Evolutionary conservation across 2,329 filamentous ascomycete species (phyloP), one percentile per base, ranked within the genome.

Genomic region (Fonsecaea pedrosoi): DNA sequence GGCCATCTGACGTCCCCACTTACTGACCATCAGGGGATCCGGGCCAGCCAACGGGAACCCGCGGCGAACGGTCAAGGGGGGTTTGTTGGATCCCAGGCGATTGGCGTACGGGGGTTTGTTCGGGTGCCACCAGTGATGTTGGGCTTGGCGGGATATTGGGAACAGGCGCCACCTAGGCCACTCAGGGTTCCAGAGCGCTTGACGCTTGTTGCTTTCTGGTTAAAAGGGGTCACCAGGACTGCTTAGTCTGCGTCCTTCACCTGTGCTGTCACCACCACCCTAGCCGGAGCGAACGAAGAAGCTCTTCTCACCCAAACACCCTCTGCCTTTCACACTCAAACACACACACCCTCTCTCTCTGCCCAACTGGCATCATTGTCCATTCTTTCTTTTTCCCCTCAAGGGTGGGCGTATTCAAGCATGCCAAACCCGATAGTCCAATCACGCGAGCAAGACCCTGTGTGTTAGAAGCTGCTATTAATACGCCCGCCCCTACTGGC

Each of bases 161-260:
- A 54, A 61, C 55, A 60, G 57, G 57, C 45, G 62, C 62, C 62
- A 60, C 62, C 55, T 30, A 38, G 59, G 50, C 59, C 59, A 62
- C 50, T 62, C 59, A 62, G 15, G 34, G 18, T 40, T 10, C 45
- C 13, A 18, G 15, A 30, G 42, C 57, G 42, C 45, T 60, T 45
- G 40, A 60, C 57, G 57, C 57, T 60, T 60, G 57, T 9, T 13
- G 34, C 30, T 42, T 61, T 61, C 45, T 35, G 59, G 59, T 61
- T 61, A 61, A 54, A 48, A 50, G 57, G 57, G 45, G 45, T 50
- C 21, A 50, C 21, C 45, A 50, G 45, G 57, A 9, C 40, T 60
- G 42, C 57, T 60, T 60, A 60, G 57, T 53, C 30, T 50, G 57
- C n/a, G 57, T 25, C 40, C 32, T 32, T 21, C 57, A 25, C n/a